Evolutionary conservation across 768 basidiomycete species (phyloP), one percentile per base, ranked within the genome.

Genomic region (Rhodotorula kratochvilovae): DNA sequence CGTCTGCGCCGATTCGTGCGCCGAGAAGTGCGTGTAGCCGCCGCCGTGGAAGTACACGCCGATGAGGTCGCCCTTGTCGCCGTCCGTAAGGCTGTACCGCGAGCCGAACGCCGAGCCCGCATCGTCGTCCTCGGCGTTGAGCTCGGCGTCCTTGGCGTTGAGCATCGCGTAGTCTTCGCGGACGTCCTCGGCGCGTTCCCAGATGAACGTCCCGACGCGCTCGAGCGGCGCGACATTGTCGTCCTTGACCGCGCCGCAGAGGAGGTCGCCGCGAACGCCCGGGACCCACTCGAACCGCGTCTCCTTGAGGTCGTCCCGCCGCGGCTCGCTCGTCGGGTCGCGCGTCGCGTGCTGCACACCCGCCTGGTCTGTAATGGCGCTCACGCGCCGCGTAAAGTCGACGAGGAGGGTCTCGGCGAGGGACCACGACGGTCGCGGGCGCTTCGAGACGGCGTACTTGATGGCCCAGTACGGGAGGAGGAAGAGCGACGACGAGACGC

Each of bases 11-110:
- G 57, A 60, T 45, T 65, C 69, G 64, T 70, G 67, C 23, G 70
- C 68, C 5, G 67, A 61, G 58, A 69, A 67, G 29, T 67, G 66
- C 2, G 67, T 69, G 53, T 72, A 70, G 2, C 75, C 78, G 72
- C 81, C 81, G 45, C 79, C 81, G 64, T 82, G 80, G 53, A 82
- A 67, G 67, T 79, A 78, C 50, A 80, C 62, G 12, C 81, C 68
- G 60, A 83, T 77, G 71, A 80, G 81, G 65, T 83, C 82, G 3
- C 77, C 78, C 46, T 76, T 67, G 35, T 72, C 73, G 13, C 77
- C 74, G 62, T 77, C 43, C 48, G 55, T 63, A 21, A 45, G 45
- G n/a, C 60, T 50, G n/a, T 57, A 61, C 19, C 39, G 27, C 33
- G 25, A 21, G 6, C 31, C 54, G 23, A 35, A 55, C 31, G 21